A percentile compares a stretch with the other conserved stretches of the same genome.
Evolutionary conservation across 2,329 filamentous ascomycete genomes (phyloP).

Genomic region (Colletotrichum sp.): DNA sequence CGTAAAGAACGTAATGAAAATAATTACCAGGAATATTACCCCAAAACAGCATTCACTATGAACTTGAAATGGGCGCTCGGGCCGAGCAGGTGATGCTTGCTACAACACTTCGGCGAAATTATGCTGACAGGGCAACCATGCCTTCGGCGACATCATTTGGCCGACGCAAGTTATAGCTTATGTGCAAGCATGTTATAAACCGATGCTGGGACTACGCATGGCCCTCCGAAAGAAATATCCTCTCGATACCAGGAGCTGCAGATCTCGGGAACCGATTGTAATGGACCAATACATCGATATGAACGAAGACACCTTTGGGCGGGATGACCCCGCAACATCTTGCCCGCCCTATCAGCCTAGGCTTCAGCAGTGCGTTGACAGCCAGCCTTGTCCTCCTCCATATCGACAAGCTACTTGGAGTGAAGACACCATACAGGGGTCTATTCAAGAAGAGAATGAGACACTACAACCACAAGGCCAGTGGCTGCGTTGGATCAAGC

Average conservation of each 20-base stretch:
- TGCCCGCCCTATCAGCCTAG: background rate
- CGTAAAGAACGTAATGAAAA: background rate
- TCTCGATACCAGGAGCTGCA: background rate
- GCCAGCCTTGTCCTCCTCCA: background rate
- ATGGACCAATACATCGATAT: background rate
- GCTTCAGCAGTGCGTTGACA: background rate
- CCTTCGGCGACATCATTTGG: background rate
- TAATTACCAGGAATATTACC: background rate
- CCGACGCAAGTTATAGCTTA: background rate
- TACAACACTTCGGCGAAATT: background rate
- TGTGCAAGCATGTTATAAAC: background rate
- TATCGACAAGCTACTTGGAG: background rate
- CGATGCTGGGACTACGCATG: fast-evolving
- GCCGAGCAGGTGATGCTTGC: background rate
- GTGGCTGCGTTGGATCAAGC: background rate
- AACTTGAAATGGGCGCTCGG: fast-evolving
- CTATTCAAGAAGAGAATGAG: background rate
- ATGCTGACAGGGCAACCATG: too few relatives aligned
- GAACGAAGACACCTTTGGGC: background rate
- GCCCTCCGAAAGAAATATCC: fast-evolving
- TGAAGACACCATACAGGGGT: background rate
- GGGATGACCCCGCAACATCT: too few relatives aligned
- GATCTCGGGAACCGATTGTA: fast-evolving
- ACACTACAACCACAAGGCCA: too few relatives aligned
- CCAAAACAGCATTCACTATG: fast-evolving